These are phyloP conservation scores for Adenanthera pavonina DNA, from an alignment of 306 rosid genomes.

Conservation along the genomic window DNA sequence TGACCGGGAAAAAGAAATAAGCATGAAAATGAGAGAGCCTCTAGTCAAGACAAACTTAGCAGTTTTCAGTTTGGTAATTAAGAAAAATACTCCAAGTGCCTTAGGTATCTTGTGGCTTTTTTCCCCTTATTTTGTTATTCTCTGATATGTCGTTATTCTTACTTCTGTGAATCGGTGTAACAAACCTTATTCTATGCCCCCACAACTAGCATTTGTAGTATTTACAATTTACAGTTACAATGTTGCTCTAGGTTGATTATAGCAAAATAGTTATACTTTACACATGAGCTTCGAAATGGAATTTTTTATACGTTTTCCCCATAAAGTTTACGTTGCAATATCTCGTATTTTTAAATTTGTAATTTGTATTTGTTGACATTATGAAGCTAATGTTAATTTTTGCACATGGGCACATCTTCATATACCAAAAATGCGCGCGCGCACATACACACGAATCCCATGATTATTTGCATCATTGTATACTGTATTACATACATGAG, in stretches of 20 bases:
- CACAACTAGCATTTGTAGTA: neutral
- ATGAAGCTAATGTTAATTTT: no score
- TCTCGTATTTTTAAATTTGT: no score
- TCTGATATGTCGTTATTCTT: neutral
- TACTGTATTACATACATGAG: neutral
- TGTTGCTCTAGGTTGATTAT: neutral
- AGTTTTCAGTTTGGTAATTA: neutral
- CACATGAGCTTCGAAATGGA: neutral
- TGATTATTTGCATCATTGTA: neutral
- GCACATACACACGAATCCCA: neutral
- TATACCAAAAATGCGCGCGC: no score
- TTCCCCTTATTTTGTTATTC: neutral
- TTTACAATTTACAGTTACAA: neutral
- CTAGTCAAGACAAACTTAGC: neutral
- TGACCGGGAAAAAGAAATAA: neutral
- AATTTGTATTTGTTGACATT: no score
- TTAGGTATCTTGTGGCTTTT: neutral
- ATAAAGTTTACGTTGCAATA: no score
- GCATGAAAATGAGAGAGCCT: neutral
- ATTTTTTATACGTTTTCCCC: no score
- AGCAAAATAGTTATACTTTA: neutral
- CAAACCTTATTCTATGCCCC: neutral
- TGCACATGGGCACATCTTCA: no score
- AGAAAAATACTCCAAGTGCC: neutral
- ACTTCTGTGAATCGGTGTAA: neutral